Conservation (phyloP, 2,329 filamentous ascomycete genomes). For the Sporothrix brunneoviolacea region DNA sequence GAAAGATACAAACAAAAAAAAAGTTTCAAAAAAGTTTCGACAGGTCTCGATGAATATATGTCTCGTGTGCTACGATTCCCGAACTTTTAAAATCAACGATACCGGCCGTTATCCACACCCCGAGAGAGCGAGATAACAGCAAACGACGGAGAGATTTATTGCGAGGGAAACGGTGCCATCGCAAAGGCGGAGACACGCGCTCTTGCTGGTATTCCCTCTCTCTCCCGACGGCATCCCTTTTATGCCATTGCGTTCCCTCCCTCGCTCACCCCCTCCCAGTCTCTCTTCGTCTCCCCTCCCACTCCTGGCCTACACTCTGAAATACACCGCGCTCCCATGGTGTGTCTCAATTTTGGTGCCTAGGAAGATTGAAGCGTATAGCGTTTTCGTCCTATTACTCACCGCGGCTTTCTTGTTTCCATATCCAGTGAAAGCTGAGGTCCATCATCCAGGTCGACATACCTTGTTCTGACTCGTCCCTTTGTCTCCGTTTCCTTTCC, state of each 20-base stretch:
- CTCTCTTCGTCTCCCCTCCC: not conserved
- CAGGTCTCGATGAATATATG: slow-evolving; percentile 1
- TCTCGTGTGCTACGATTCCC: too few relatives aligned
- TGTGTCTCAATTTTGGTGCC: slow-evolving; percentile 77
- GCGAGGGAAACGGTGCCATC: not conserved
- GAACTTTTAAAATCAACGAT: too few relatives aligned
- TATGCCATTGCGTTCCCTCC: slow-evolving; percentile 3
- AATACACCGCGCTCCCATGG: slow-evolving; percentile 61
- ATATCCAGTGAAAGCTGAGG: slow-evolving; percentile 53
- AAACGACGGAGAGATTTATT: not conserved
- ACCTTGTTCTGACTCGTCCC: not conserved
- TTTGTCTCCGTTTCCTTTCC: not conserved
- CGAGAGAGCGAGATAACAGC: too few relatives aligned
- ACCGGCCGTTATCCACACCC: too few relatives aligned
- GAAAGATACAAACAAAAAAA: slow-evolving; percentile 8
- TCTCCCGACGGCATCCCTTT: slow-evolving; percentile 10
- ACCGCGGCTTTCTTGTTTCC: slow-evolving; percentile 52
- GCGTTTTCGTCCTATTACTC: slow-evolving; percentile 56
- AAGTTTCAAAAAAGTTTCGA: slow-evolving; percentile 14
- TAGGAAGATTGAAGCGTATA: slow-evolving; percentile 73
- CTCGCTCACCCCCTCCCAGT: not conserved
- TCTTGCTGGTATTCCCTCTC: not conserved
- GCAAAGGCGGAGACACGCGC: not conserved
- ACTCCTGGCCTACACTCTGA: slow-evolving; percentile 77
- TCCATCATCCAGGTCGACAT: slow-evolving; percentile 67